These are phyloP conservation scores for Aegilops sharonensis DNA, from an alignment of 176 grass and related monocot species.

Conservation along the genomic window DNA sequence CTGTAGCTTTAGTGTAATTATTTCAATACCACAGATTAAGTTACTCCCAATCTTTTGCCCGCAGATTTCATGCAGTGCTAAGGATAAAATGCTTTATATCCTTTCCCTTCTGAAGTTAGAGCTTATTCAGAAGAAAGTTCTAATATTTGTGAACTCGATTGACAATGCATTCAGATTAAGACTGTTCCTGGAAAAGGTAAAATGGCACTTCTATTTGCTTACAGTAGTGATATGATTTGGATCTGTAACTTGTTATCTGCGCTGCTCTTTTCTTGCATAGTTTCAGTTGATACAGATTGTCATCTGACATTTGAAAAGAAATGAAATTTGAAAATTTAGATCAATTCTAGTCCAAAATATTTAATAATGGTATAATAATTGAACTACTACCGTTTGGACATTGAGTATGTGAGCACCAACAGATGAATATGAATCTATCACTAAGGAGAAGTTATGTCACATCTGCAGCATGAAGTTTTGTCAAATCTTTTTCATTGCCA, in stretches of 20 bases:
- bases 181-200: constrained; percentile 91
- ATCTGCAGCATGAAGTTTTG: not conserved
- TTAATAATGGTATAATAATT: not conserved
- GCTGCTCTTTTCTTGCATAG: constrained; percentile 11
- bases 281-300: not conserved
- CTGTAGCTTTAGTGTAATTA: not conserved
- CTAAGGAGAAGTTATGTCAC: not conserved
- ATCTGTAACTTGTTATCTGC: not conserved
- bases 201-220: not conserved
- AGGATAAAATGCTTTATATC: constrained; percentile 85
- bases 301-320: not conserved
- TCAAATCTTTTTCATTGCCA: not conserved
- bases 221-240: not conserved
- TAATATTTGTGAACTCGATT: constrained; percentile 98
- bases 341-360: constrained; percentile 15
- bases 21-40: not conserved
- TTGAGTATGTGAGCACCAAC: not conserved
- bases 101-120: constrained; percentile 78
- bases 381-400: not conserved
- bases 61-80: constrained; percentile 77
- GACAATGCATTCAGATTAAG: constrained; percentile 89
- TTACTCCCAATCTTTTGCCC: constrained; percentile 19
- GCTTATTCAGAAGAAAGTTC: constrained; percentile 93
- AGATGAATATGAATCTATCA: not conserved
- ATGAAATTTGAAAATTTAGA: not conserved